These are phyloP conservation scores for Solanum infundibuliforme DNA, from an alignment of 257 asterid species.

Conservation along the genomic window DNA sequence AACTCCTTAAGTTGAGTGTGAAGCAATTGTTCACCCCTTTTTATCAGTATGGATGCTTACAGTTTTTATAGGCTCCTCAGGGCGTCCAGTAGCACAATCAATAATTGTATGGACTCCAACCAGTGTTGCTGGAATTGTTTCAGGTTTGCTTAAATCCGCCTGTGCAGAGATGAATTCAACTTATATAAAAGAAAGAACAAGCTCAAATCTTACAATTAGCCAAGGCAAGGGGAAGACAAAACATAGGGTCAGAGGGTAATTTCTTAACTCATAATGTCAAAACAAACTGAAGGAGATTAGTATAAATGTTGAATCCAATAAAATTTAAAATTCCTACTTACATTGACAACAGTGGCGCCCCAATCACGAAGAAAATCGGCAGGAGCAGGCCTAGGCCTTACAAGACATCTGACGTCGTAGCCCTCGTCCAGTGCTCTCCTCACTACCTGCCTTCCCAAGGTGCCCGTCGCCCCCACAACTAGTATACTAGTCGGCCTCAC, in stretches of 20 bases:
- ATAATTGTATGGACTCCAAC: slow-evolving; percentile 89
- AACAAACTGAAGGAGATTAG: not conserved
- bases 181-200: not conserved
- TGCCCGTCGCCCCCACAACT: slow-evolving; percentile 95
- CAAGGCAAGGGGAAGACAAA: not conserved
- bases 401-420: slow-evolving; percentile 90
- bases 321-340: not conserved
- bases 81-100: slow-evolving; percentile 99
- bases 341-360: slow-evolving; percentile 98
- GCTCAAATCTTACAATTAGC: not conserved
- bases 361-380: slow-evolving; percentile 98
- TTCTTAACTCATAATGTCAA: not conserved
- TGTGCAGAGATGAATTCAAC: slow-evolving; percentile 29
- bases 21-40: not conserved
- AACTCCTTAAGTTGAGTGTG: not conserved
- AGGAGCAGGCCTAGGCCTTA: slow-evolving; percentile 94
- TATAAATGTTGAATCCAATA: not conserved
- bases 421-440: slow-evolving; percentile 96
- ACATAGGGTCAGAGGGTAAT: not conserved
- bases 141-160: slow-evolving; percentile 98
- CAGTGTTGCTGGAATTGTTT: slow-evolving; percentile 90
- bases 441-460: slow-evolving; percentile 91
- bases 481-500: slow-evolving; percentile 79
- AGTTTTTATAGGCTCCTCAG: slow-evolving; percentile 91
- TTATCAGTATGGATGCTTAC: slow-evolving; percentile 30